Evolutionary conservation across 2,329 filamentous ascomycete genomes (phyloP).

Genomic region (Plectosphaerella plurivora): DNA sequence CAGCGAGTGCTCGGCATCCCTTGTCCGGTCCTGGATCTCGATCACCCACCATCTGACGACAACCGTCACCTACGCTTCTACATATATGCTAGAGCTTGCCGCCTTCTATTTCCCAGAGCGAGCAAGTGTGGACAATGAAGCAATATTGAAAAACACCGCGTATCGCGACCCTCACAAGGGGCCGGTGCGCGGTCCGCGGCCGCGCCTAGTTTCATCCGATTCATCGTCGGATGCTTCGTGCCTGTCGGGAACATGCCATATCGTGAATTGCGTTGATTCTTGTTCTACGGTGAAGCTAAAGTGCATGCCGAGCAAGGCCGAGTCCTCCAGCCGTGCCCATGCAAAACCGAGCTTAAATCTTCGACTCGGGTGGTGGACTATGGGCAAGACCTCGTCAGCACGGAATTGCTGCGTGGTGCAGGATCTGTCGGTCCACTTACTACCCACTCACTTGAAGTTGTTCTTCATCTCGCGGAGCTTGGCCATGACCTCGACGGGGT

Average conservation of each 20-base stretch:
- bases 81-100: constrained; percentile 65
- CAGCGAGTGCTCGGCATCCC: too few relatives aligned
- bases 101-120: constrained; percentile 48
- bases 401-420: not conserved
- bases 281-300: not conserved
- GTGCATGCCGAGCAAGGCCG: not conserved
- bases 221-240: constrained; percentile 18
- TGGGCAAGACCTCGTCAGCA: not conserved
- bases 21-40: not conserved
- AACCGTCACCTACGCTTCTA: constrained; percentile 45
- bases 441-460: constrained; percentile 54
- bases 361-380: constrained; percentile 24
- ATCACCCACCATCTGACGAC: constrained; percentile 14
- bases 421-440: not conserved
- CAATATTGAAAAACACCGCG: constrained; percentile 43
- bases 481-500: constrained; percentile 80
- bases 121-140: constrained; percentile 68
- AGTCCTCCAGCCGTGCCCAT: too few relatives aligned
- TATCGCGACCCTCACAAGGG: constrained; percentile 17
- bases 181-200: constrained; percentile 11
- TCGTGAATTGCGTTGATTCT: not conserved
- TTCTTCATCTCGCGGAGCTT: constrained; percentile 91
- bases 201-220: constrained; percentile 13
- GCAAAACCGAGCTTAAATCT: constrained; percentile 19
- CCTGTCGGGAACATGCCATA: constrained; percentile 15